These are phyloP conservation scores for Syzygium aqueum DNA, from an alignment of 345 rosid genomes.

Conservation along the genomic window DNA sequence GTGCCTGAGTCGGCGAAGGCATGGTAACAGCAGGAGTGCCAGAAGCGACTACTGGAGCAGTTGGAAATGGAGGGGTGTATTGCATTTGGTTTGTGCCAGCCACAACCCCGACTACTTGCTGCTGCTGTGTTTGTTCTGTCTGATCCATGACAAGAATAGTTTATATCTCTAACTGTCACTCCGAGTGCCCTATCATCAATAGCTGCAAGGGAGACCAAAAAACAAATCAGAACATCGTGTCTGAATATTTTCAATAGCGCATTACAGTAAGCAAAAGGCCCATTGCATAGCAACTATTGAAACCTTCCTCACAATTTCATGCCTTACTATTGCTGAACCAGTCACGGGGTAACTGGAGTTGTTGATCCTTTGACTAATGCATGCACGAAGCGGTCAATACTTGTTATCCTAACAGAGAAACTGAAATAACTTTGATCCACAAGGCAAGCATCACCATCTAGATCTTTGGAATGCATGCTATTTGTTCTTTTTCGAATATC, in stretches of 20 bases:
- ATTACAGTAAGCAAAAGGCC: background rate
- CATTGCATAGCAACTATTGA: background rate
- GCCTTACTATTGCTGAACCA: background rate
- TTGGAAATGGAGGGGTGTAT: conserved; percentile 41
- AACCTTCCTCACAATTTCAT: background rate
- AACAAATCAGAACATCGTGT: background rate
- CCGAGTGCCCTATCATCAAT: conserved; percentile 10
- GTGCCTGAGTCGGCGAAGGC: conserved; percentile 21
- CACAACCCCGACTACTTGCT: conserved; percentile 27
- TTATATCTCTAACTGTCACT: background rate
- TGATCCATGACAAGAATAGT: conserved; percentile 35
- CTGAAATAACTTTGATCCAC: background rate
- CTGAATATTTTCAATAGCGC: background rate
- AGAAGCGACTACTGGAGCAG: conserved; percentile 32
- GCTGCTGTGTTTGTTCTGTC: conserved; percentile 34
- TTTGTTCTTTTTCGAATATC: background rate
- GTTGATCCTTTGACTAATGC: background rate
- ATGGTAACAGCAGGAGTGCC: conserved; percentile 32
- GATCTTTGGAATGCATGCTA: background rate
- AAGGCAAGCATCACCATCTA: background rate
- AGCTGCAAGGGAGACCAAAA: conserved; percentile 5
- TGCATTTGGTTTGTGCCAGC: conserved; percentile 34
- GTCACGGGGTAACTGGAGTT: background rate
- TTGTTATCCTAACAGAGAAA: background rate
- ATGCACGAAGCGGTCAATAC: background rate